Conservation (phyloP, 164 flowering plant species). For the Macadamia tetraphylla region DNA sequence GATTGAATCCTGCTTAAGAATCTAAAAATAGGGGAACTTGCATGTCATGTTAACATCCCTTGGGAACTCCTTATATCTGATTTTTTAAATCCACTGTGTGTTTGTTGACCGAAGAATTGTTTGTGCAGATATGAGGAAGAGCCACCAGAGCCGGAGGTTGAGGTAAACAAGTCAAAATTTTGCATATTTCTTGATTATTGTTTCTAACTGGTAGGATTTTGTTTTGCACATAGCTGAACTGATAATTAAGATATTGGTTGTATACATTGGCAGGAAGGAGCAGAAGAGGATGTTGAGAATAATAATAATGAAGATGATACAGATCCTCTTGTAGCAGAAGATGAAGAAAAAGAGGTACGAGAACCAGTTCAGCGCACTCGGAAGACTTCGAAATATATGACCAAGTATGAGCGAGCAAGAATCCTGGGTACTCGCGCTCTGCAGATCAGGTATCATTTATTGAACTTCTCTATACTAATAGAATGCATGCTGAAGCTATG, state of each 20-base stretch:
- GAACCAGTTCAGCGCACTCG: conserved; percentile 31
- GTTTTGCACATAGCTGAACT: conserved; percentile 4
- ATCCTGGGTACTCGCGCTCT: conserved; percentile 62
- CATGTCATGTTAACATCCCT: not conserved
- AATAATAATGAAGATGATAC: conserved; percentile 37
- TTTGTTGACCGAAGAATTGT: not conserved
- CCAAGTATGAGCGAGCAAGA: conserved; percentile 61
- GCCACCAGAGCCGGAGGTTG: conserved; percentile 77
- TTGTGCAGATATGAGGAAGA: conserved; percentile 68
- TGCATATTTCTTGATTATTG: not conserved
- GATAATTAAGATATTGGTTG: not conserved
- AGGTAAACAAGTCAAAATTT: conserved; percentile 29
- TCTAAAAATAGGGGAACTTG: too few relatives aligned
- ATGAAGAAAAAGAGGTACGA: conserved; percentile 35
- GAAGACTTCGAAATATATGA: conserved; percentile 60
- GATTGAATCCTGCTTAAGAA: too few relatives aligned
- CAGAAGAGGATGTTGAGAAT: conserved; percentile 38
- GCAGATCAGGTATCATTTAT: conserved; percentile 45
- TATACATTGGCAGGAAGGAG: conserved; percentile 36
- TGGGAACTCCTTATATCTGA: not conserved
- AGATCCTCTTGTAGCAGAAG: conserved; percentile 35
- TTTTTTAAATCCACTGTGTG: not conserved
- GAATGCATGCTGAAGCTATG: not conserved
- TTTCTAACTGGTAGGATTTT: not conserved
- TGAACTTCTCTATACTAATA: not conserved